These are phyloP conservation scores for Candida incommunis DNA, from an alignment of 805 yeast genomes.

Conservation along the genomic window DNA sequence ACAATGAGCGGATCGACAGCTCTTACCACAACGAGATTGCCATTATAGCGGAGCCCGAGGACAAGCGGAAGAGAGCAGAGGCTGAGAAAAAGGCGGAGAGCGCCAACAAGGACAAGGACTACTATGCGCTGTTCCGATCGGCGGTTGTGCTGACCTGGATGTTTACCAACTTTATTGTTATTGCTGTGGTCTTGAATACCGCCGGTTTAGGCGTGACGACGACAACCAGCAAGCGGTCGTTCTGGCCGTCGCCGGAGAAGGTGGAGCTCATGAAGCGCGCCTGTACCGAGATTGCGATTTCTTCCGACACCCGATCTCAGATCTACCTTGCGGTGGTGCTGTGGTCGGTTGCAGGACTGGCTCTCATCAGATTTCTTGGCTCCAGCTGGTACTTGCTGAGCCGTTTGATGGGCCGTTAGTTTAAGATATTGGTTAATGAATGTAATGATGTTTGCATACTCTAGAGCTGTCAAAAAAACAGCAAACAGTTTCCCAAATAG, in stretches of 20 bases:
- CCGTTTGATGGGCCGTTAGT: constrained; percentile 18
- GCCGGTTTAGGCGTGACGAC: constrained; percentile 46
- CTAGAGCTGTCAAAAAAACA: too few relatives aligned
- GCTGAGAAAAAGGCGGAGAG: constrained; percentile 23
- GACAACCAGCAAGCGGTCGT: constrained; percentile 15
- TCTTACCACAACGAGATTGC: constrained; percentile 53
- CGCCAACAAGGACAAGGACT: constrained; percentile 50
- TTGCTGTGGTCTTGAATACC: constrained; percentile 71
- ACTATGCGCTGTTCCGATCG: constrained; percentile 83
- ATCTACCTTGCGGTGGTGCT: constrained; percentile 70
- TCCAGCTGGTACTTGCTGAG: constrained; percentile 42
- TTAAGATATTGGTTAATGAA: neutral
- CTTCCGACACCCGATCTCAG: constrained; percentile 15
- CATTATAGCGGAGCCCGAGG: constrained; percentile 28
- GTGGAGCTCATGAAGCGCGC: constrained; percentile 5
- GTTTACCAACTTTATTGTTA: constrained; percentile 66
- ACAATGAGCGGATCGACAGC: constrained; percentile 60
- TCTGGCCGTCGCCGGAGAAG: neutral
- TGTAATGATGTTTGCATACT: too few relatives aligned
- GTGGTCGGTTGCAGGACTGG: constrained; percentile 89
- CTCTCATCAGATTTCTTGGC: constrained; percentile 70
- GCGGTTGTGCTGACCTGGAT: constrained; percentile 84
- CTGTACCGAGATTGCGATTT: constrained; percentile 21
- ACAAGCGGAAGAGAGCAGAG: constrained; percentile 20
- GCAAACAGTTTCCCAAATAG: too few relatives aligned